These are phyloP conservation scores for Brassica cretica DNA, from an alignment of 345 rosid species.

Conservation along the genomic window DNA sequence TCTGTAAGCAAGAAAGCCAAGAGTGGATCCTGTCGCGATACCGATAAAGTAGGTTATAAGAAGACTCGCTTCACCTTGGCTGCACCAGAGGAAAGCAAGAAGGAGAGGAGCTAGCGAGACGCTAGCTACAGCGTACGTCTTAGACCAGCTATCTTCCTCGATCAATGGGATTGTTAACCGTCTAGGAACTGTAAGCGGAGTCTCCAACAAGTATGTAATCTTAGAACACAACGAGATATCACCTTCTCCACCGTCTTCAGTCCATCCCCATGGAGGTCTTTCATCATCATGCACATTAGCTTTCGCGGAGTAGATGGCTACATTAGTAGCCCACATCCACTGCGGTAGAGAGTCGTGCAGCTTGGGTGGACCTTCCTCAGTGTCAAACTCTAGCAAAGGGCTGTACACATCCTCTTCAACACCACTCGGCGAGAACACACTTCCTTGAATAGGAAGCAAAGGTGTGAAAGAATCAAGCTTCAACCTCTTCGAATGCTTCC, in stretches of 20 bases:
- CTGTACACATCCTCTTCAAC: constrained; percentile 52
- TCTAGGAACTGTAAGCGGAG: constrained; percentile 72
- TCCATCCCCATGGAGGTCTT: constrained; percentile 67
- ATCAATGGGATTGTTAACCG: constrained; percentile 74
- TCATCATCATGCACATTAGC: constrained; percentile 40
- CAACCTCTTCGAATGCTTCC: constrained; percentile 61
- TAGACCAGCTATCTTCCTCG: constrained; percentile 81
- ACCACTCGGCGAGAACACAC: constrained; percentile 47
- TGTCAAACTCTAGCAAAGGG: constrained; percentile 60
- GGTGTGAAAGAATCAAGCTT: constrained; percentile 54
- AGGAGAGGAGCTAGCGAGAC: constrained; percentile 73
- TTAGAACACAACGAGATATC: constrained; percentile 43
- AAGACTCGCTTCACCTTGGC: constrained; percentile 47
- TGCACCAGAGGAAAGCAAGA: constrained; percentile 64
- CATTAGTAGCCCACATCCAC: constrained; percentile 85
- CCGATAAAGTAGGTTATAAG: constrained; percentile 52
- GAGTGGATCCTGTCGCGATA: constrained; percentile 46
- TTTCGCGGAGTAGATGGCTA: constrained; percentile 64
- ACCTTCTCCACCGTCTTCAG: constrained; percentile 42
- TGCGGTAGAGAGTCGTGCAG: constrained; percentile 67
- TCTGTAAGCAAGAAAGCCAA: constrained; percentile 56
- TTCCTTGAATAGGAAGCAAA: constrained; percentile 56
- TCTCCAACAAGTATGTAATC: constrained; percentile 55
- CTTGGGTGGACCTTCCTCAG: constrained; percentile 54
- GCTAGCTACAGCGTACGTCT: constrained; percentile 75